Base-by-base conservation (phyloP, 768 basidiomycete species). In the Mycena amicta region DNA sequence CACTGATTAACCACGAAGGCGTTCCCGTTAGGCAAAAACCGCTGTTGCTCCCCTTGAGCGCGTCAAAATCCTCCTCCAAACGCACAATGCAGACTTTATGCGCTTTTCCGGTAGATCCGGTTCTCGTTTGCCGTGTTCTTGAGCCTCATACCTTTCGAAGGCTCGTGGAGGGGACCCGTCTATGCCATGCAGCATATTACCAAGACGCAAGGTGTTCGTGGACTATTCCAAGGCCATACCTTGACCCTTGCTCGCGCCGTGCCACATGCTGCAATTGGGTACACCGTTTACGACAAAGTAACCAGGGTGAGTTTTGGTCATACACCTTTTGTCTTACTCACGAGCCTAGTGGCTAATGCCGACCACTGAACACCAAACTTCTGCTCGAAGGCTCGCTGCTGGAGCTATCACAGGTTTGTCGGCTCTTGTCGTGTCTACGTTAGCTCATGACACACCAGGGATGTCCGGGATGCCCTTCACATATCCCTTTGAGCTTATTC, bases 61-160 rank as follows among this genome's bases (percentile, higher is more conserved):
- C 70, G 95, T 99, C 66, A 99, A 99, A 77, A 99, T 99, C 67
- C 87, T 99, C 50, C 97, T 98, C 70, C 96, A 99, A 72, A 93
- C 97, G 0, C 93, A 93, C 5, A 97, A 96, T 72, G 91, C 92
- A 6, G 96, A 98, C 57, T 99, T 91, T 70, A 83, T 85, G 70
- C 92, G 94, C 72, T 98, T 95, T 75, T 85, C 95, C 57, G 95
- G 95, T 93, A 57, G 57, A 84, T 67, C 15, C 33, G 20, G 27
- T 22, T 40, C 27, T 16, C 71, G 71, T 63, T 72, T 18, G 72
- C 60, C 60, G 70, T 41, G 71, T 72, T 74, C 50, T 47, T 12
- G 23, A 25, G n/a, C 13, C 28, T 56, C 27, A 39, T 41, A 4
- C 13, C 5, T 33, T 6, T 45, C 20, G 53, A 70, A 95, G 95